phyloP scores from a whole-genome alignment of 2,329 filamentous ascomycete species.

The Trichoderma asperellum region DNA sequence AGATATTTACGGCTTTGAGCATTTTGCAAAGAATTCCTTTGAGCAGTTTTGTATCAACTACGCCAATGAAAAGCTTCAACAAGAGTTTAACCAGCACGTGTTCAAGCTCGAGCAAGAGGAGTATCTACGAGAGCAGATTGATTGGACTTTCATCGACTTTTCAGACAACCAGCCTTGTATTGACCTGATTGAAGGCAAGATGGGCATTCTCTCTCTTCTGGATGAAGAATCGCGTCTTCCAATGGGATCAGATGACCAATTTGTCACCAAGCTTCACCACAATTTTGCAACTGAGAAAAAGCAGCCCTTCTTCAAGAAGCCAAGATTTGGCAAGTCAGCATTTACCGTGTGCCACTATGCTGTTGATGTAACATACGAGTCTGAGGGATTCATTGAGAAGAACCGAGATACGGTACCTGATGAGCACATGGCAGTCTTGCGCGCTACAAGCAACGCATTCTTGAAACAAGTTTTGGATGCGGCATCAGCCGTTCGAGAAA shows the following conservation, averaged over 20 bases:
- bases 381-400: slow-evolving; percentile 98
- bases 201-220: slow-evolving; percentile 87
- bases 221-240: slow-evolving; percentile 96
- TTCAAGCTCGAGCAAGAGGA: slow-evolving; percentile 99
- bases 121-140: slow-evolving; percentile 92
- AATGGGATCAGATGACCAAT: slow-evolving; percentile 96
- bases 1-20: slow-evolving; percentile 99
- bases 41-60: slow-evolving; percentile 99
- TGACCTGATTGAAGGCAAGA: slow-evolving; percentile 94
- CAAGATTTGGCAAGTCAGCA: slow-evolving; percentile 92
- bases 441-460: slow-evolving; percentile 82
- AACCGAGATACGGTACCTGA: slow-evolving; percentile 98
- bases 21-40: slow-evolving; percentile 99
- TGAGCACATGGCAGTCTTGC: slow-evolving; percentile 93
- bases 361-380: slow-evolving; percentile 97
- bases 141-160: slow-evolving; percentile 99
- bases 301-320: slow-evolving; percentile 98
- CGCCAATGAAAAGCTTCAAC: slow-evolving; percentile 97
- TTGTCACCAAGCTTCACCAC: slow-evolving; percentile 93
- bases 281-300: slow-evolving; percentile 91
- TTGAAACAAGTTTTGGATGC: slow-evolving; percentile 82
- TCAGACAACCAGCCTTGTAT: slow-evolving; percentile 99
- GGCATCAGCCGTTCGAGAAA: slow-evolving; percentile 84
- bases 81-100: slow-evolving; percentile 98
- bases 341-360: slow-evolving; percentile 99